Conservation (phyloP, 2,329 filamentous ascomycete genomes). For the Celoporthe dispersa region DNA sequence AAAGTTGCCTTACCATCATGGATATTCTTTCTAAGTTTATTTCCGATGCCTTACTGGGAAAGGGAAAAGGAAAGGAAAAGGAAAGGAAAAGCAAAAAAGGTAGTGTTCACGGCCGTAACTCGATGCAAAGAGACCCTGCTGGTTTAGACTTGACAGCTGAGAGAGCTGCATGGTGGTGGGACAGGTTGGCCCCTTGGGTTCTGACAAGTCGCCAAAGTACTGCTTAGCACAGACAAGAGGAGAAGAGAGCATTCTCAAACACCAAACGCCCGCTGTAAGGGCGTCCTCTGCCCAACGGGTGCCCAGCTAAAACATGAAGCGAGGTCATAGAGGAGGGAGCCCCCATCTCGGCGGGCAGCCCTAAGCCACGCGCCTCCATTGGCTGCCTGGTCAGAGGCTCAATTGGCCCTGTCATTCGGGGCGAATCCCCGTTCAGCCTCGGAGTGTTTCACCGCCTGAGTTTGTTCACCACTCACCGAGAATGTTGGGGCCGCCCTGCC, state of each 20-base stretch:
- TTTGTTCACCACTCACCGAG: conserved; percentile 14
- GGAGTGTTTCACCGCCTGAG: conserved; percentile 26
- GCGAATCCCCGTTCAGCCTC: conserved; percentile 20
- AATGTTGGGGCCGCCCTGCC: neutral
- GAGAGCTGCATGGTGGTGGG: neutral
- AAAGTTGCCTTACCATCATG: neutral
- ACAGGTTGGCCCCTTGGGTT: neutral
- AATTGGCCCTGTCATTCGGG: conserved; percentile 7
- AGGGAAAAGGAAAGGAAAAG: too few species aligned
- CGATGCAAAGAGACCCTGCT: neutral
- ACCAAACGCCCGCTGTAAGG: neutral
- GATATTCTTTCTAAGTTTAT: neutral
- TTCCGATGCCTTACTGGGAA: neutral
- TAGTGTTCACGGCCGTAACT: neutral
- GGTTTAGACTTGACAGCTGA: too few species aligned
- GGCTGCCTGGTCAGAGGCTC: conserved; percentile 23
- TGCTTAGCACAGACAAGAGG: conserved; percentile 15
- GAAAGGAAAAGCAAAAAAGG: too few species aligned
- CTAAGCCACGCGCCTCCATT: conserved; percentile 13
- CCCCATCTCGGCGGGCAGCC: neutral
- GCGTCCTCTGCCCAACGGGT: neutral
- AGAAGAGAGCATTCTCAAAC: conserved; percentile 13
- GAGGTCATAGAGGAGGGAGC: neutral
- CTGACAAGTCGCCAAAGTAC: neutral
- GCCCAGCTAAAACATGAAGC: conserved; percentile 11